phyloP scores from a whole-genome alignment of 208 protist genomes.

The Herpetomonas muscarum region DNA sequence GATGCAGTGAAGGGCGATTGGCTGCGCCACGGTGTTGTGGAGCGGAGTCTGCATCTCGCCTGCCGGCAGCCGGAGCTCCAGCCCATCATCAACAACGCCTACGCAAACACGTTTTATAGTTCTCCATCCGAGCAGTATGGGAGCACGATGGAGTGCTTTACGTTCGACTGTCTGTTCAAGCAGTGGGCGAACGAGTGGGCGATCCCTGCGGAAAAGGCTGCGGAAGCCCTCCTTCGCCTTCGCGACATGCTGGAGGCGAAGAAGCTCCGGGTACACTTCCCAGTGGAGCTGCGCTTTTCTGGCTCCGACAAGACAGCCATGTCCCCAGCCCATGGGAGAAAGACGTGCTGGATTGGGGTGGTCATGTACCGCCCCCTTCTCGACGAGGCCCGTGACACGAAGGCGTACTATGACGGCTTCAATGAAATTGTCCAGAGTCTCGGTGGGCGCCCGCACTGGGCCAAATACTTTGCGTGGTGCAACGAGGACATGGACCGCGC shows the following conservation, averaged over 20 bases:
- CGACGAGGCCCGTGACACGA: conserved; percentile 47
- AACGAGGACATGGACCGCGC: conserved; percentile 23
- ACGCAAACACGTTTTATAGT: conserved; percentile 37
- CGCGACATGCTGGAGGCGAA: conserved; percentile 50
- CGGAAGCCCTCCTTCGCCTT: conserved; percentile 43
- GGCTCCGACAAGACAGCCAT: conserved; percentile 47
- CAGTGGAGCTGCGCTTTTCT: conserved; percentile 80
- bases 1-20: conserved; percentile 32
- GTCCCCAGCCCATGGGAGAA: conserved; percentile 47
- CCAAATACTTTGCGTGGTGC: conserved; percentile 73
- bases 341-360: conserved; percentile 81
- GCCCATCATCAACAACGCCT: conserved; percentile 57
- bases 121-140: conserved; percentile 38
- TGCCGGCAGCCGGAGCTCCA: conserved; percentile 42
- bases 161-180: conserved; percentile 76
- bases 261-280: conserved; percentile 67
- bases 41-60: conserved; percentile 41
- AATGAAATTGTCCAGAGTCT: conserved; percentile 50
- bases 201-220: conserved; percentile 34
- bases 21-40: conserved; percentile 49
- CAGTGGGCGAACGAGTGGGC: conserved; percentile 84
- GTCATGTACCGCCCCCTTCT: conserved; percentile 76
- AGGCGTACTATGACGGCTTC: conserved; percentile 61
- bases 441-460: conserved; percentile 77
- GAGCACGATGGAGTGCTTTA: conserved; percentile 59